Conservation (phyloP, 331 rosid species). For the Spiraea crenata region DNA sequence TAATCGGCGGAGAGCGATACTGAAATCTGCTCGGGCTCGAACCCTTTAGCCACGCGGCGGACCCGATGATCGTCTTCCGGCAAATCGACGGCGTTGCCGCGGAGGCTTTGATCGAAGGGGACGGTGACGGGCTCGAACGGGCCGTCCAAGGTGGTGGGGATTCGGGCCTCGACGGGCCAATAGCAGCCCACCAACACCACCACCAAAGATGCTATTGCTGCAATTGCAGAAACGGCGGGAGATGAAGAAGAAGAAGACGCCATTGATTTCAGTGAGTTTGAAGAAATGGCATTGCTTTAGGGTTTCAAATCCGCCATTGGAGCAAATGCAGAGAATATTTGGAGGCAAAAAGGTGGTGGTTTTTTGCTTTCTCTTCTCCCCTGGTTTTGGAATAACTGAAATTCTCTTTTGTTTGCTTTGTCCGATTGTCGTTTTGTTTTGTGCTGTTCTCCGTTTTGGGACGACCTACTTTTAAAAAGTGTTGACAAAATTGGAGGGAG, state of each 20-base stretch:
- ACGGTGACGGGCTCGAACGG: slow-evolving; percentile 69
- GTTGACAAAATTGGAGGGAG: too few relatives aligned
- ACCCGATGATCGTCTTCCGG: slow-evolving; percentile 64
- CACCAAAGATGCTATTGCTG: neutral
- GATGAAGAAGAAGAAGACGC: neutral
- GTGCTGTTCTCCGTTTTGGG: too few relatives aligned
- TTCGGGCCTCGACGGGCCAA: slow-evolving; percentile 16
- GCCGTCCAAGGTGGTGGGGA: slow-evolving; percentile 73
- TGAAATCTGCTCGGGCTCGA: slow-evolving; percentile 80
- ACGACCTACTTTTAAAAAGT: too few relatives aligned
- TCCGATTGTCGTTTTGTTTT: too few relatives aligned
- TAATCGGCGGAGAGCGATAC: slow-evolving; percentile 56
- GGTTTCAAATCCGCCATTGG: too few relatives aligned
- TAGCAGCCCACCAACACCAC: neutral
- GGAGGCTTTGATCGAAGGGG: slow-evolving; percentile 48
- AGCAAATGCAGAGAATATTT: neutral
- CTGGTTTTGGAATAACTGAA: too few relatives aligned
- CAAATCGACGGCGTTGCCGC: slow-evolving; percentile 66
- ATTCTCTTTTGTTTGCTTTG: too few relatives aligned
- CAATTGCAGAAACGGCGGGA: neutral
- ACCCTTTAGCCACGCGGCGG: slow-evolving; percentile 48
- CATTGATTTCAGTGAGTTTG: neutral
- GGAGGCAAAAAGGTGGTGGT: too few relatives aligned
- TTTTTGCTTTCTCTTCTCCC: too few relatives aligned
- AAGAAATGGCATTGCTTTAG: neutral